Base-by-base conservation (phyloP, 768 basidiomycete genomes). In the Lentinula aciculospora region DNA sequence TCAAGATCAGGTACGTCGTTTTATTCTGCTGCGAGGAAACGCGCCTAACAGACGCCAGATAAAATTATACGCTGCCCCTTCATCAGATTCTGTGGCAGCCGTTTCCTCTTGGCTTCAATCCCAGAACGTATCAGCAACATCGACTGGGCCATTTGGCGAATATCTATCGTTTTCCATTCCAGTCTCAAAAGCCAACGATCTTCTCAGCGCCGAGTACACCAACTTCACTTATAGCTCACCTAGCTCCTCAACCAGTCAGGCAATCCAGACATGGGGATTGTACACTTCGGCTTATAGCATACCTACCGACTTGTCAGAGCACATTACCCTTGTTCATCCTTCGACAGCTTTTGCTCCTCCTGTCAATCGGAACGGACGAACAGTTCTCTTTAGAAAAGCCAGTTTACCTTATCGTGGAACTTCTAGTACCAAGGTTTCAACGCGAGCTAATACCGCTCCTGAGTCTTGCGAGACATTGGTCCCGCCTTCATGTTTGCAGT, bases 41-140 rank as follows among this genome's bases (percentile, higher is more conserved):
- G n/a, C n/a, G n/a, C 4, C n/a, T 4, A 21, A 29, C 63, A 57
- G 29, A 15, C 13, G 27, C 28, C 27, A 66, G 63, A 62, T 64
- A 4, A 62, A 64, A 28, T 21, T 59, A 10, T 66, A 53, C 31
- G 28, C 61, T 27, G 61, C 61, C 5, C 64, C 63, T 3, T 36
- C 57, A n/a, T 45, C 50, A 13, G 57, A 59, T 17, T 50, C 63
- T 12, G 42, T 61, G 9, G 74, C 80, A 46, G 58, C 62, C 23
- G 69, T 69, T 32, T 70, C 71, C n/a, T 69, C 70, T 53, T 83
- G 82, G 81, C 65, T 83, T 2, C 68, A 69, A 0, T 69, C 69
- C 1, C 70, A 80, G 49, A 79, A 77, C 27, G 19, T 31, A 64
- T 81, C 27, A 1, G 66, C 72, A 37, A 62, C 69, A 36, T 56